Evolutionary conservation across 805 yeast genomes (phyloP).

Genomic region (Jamesozyma rosinii): DNA sequence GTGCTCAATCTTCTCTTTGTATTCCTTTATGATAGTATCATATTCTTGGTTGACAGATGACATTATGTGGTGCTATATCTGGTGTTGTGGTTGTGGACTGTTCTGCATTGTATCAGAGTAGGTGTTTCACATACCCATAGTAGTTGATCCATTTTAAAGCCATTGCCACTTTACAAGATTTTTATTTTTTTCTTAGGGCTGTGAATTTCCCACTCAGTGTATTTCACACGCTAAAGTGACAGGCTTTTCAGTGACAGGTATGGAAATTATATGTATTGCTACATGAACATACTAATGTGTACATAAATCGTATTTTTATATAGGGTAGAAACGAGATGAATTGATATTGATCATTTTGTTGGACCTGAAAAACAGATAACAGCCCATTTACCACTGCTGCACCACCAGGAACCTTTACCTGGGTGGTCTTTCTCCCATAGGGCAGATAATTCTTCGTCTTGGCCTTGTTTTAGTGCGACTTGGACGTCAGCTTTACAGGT

Average conservation of each 20-base stretch:
- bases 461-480: slow-evolving; percentile 70
- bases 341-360: not conserved
- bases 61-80: no score
- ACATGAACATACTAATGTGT: no score
- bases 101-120: no score
- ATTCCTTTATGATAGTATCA: slow-evolving; percentile 12
- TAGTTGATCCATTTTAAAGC: no score
- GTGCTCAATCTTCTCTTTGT: slow-evolving; percentile 13
- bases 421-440: slow-evolving; percentile 53
- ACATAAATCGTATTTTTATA: no score
- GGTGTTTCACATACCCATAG: no score
- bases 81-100: no score
- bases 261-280: no score
- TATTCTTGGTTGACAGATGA: slow-evolving; percentile 11
- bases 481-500: slow-evolving; percentile 95
- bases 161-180: no score
- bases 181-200: not conserved
- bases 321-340: not conserved
- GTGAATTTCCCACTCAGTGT: not conserved
- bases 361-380: slow-evolving; percentile 48
- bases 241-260: no score
- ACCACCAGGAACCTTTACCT: slow-evolving; percentile 69
- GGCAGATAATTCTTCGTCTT: slow-evolving; percentile 55
- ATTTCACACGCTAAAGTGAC: not conserved
- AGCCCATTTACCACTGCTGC: slow-evolving; percentile 87